Evolutionary conservation across 768 basidiomycete species (phyloP).

Genomic region (Myochromella boudieri): DNA sequence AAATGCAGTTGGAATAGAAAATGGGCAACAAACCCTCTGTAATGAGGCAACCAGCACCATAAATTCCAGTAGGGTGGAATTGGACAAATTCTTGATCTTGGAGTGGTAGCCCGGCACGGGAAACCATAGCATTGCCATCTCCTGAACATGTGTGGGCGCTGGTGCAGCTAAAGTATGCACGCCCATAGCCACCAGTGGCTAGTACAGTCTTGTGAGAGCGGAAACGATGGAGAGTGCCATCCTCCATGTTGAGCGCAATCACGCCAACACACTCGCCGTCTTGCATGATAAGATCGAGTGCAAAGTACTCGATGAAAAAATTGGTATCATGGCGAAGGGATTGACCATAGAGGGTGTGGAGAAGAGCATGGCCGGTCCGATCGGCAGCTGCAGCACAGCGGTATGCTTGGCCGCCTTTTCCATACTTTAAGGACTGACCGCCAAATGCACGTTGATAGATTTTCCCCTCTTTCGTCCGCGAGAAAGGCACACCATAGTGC

Average conservation of each 20-base stretch:
- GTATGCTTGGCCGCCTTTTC: constrained; percentile 99
- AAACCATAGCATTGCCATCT: constrained; percentile 99
- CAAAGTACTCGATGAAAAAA: constrained; percentile 99
- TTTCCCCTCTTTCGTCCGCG: constrained; percentile 96
- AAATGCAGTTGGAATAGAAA: background rate
- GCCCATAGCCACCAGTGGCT: constrained; percentile 97
- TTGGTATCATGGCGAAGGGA: constrained; percentile 98
- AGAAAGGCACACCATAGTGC: constrained; percentile 98
- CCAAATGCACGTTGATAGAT: constrained; percentile 99
- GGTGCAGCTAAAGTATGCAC: constrained; percentile 97
- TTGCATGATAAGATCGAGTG: constrained; percentile 98
- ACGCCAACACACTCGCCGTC: constrained; percentile 99
- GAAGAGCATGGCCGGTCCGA: constrained; percentile 96
- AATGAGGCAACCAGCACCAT: constrained; percentile 98
- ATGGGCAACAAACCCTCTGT: constrained; percentile 72
- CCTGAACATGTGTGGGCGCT: constrained; percentile 99
- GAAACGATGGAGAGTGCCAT: constrained; percentile 98
- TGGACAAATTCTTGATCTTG: constrained; percentile 99
- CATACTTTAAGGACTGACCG: constrained; percentile 94
- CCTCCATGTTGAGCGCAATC: constrained; percentile 99
- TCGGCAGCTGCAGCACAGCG: constrained; percentile 98
- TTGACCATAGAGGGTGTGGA: constrained; percentile 99
- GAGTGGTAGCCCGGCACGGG: constrained; percentile 91
- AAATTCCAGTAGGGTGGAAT: constrained; percentile 99
- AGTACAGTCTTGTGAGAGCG: constrained; percentile 97